phyloP scores from a whole-genome alignment of 768 basidiomycete genomes.

The Dentipellis fragilis region DNA sequence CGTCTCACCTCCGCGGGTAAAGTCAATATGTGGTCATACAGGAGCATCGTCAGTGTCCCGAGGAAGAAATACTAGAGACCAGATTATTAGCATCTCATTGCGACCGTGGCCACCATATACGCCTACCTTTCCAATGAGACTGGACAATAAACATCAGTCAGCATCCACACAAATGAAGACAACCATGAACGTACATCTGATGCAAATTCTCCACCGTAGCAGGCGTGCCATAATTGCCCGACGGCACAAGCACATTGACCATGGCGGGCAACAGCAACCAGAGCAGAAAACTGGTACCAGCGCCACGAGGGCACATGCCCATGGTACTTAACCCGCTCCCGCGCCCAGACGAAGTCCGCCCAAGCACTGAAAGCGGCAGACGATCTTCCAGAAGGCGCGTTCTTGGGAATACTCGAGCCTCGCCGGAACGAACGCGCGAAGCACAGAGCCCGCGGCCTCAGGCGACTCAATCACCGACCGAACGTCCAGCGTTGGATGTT shows the following conservation, averaged over 20 bases:
- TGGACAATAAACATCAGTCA: neutral
- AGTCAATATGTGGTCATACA: constrained; percentile 11
- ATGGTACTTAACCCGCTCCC: too few species aligned
- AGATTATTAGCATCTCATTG: neutral
- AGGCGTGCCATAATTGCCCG: neutral
- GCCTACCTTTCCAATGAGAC: constrained; percentile 10
- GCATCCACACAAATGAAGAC: neutral
- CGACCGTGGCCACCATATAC: too few species aligned
- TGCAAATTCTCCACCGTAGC: neutral
- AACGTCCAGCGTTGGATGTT: too few species aligned
- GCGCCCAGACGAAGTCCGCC: too few species aligned
- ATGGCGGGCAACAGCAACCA: neutral
- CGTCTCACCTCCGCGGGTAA: constrained; percentile 8
- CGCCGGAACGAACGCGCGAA: too few species aligned
- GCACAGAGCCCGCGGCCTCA: too few species aligned
- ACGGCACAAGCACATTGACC: neutral
- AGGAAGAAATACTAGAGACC: constrained; percentile 11
- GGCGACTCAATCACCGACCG: too few species aligned
- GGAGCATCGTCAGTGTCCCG: constrained; percentile 5
- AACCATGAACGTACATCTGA: constrained; percentile 7
- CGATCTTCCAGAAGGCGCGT: too few species aligned
- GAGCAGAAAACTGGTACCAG: too few species aligned
- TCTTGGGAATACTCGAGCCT: too few species aligned
- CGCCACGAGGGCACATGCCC: too few species aligned
- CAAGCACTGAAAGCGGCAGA: too few species aligned